Evolutionary conservation across 495 filamentous ascomycete species (phyloP), one percentile per base, ranked within the genome.

Genomic region (Aspergillus haitiensis): DNA sequence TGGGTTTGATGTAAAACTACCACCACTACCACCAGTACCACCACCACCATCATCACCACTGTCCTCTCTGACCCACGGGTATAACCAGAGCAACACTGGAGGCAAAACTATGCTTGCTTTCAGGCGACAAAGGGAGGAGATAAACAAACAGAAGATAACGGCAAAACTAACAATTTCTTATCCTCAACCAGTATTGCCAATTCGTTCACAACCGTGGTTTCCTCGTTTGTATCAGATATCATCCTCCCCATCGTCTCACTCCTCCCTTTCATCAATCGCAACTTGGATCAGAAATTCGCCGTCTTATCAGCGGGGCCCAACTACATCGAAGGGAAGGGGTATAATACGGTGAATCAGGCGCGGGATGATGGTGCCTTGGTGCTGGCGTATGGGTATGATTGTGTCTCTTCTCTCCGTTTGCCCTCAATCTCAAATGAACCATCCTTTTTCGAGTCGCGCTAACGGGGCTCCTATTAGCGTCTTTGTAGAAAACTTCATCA

Each of bases 201-300:
- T 59, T 83, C 88, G 42, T 92, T 92, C 67, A 91, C 87, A 0
- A 78, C 82, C 53, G 80, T 91, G 27, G 87, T 90, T 32, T 88
- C 84, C 13, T 88, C 85, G 4, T 86, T 92, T 60, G 87, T 90
- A 7, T 82, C 80, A 44, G 89, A 91, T 62, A 80, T 91, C 34
- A 70, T 90, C 12, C 75, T 90, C 34, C 89, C 89, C 9, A 78
- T 88, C 6, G 68, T 92, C 37, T 88, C 87, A 7, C 73, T 91
- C 16, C 67, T 92, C 13, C 81, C 88, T 0, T 88, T 88, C 42
- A 70, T 91, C 50, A 81, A 88, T 60, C 80, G 83, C 45, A 91
- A 91, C 67, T 81, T 92, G 64, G 84, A 87, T 51, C 85, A 88
- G 72, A 90, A 90, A 69, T 92, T 92, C 62, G 84, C 87, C 0